Evolutionary conservation across 1,284 basidiomycete species (phyloP), one percentile per base, ranked within the genome.

Genomic region (Phaffia rhodozyma): DNA sequence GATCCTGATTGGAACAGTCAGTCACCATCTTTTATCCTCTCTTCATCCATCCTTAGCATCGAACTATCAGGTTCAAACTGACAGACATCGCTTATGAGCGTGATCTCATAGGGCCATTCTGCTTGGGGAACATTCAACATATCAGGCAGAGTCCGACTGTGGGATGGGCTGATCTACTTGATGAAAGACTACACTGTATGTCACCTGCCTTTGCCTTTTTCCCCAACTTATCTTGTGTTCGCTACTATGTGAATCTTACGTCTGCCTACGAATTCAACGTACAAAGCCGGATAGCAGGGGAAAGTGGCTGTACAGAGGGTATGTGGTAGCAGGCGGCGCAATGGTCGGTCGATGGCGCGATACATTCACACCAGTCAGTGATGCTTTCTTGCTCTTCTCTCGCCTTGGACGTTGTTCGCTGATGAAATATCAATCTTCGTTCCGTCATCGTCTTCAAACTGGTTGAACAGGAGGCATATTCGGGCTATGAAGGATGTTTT

Each of bases 221-320:
- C 51, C 3, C 9, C 43, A 9, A n/a, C 32, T 34, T 9, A 34
- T 34, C 32, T 9, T 34, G 5, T 34, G 32, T 5, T 4, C 32
- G 5, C 9, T 9, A 34, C 32, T 9, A 5, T 9, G 9, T 2
- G 21, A 30, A 66, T 29, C 3, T 23, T 62, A 53, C 6, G 18
- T 23, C 13, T 21, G 30, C 49, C 9, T 52, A 60, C 47, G 38
- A 58, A 30, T 13, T 20, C 9, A 34, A 63, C 48, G 21, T 47
- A 77, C 4, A 21, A 2, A 53, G 67, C 77, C 77, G 16, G 76
- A 79, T 61, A 76, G 76, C 9, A 68, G 79, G 23, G 79, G 79
- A 43, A 75, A 77, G 67, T 80, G 79, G 79, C 69, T 80, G 7
- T 81, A 81, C 66, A 69, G 79, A 27, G 79, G 79, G 1, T 80